Evolutionary conservation across 2,329 filamentous ascomycete species (phyloP).

Genomic region (Hypoxylon sp.): DNA sequence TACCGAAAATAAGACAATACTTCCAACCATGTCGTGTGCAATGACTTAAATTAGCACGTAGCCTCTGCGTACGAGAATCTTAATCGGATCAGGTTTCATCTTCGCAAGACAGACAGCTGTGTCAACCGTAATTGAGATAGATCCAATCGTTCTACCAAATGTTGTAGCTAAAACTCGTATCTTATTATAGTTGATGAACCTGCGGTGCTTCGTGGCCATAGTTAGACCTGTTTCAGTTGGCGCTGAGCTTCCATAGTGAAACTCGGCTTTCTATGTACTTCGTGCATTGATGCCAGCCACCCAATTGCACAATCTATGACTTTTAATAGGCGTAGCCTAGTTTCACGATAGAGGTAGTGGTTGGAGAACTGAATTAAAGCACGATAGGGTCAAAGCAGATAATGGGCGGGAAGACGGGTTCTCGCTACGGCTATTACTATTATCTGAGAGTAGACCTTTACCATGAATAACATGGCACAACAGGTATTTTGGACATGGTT

Average conservation of each 20-base stretch:
- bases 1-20: not conserved
- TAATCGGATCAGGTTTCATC: not conserved
- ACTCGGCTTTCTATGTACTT: not conserved
- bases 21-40: not conserved
- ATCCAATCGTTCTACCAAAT: not conserved
- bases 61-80: not conserved
- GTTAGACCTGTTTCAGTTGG: not conserved
- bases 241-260: not conserved
- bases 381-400: no score
- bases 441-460: no score
- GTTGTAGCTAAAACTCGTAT: not conserved
- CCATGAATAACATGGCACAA: no score
- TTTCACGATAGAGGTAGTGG: no score
- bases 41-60: not conserved
- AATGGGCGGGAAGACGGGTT: no score
- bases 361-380: no score
- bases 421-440: no score
- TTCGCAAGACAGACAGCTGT: not conserved
- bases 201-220: not conserved
- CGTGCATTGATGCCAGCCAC: not conserved
- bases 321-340: not conserved
- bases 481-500: no score
- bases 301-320: not conserved
- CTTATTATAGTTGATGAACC: not conserved
- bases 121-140: not conserved